phyloP scores from a whole-genome alignment of 352 stramenopile genomes.

The Globisporangium uncinulatum region DNA sequence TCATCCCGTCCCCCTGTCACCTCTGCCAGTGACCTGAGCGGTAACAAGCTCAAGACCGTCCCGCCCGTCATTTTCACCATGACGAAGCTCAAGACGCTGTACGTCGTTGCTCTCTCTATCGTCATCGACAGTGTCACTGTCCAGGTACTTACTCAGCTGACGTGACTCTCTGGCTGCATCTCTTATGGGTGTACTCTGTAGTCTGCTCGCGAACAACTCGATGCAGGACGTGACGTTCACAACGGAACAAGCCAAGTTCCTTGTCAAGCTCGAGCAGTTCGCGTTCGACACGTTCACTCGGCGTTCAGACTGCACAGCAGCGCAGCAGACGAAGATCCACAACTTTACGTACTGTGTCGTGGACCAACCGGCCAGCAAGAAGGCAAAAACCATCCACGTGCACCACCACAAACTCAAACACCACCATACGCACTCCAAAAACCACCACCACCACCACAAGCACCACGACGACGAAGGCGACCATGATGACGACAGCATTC shows the following conservation, averaged over 20 bases:
- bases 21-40: not conserved
- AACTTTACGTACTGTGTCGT: conserved; percentile 3
- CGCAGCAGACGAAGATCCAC: not conserved
- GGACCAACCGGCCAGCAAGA: not conserved
- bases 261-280: conserved; percentile 1
- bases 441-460: not conserved
- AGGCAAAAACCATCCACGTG: not conserved
- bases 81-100: conserved; percentile 4
- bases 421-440: not conserved
- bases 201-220: conserved; percentile 1
- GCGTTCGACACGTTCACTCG: not conserved
- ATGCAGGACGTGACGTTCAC: conserved; percentile 6
- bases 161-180: no score
- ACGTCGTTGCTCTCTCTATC: not conserved
- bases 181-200: not conserved
- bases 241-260: conserved; percentile 4
- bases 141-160: not conserved
- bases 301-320: not conserved
- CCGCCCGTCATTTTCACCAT: conserved; percentile 6
- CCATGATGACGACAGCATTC: not conserved
- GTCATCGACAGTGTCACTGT: not conserved
- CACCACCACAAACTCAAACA: not conserved
- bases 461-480: not conserved
- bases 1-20: no score
- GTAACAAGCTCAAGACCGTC: conserved; percentile 6